phyloP scores from a whole-genome alignment of 1,284 basidiomycete species.

The Tremellales sp. region DNA sequence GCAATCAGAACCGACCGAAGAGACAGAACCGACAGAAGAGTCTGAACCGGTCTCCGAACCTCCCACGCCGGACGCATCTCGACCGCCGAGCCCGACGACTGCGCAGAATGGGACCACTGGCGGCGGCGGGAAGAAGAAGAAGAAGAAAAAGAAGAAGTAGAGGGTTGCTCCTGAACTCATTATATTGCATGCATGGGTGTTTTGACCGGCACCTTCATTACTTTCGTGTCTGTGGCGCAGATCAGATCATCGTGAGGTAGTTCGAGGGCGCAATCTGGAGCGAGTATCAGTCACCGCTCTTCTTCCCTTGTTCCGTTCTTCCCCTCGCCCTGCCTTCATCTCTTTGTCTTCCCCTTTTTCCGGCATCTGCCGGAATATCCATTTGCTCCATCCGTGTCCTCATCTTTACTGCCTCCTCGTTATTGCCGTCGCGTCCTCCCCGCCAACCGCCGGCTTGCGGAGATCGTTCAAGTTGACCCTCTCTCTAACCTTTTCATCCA shows the following conservation, averaged over 20 bases:
- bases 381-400: too few relatives aligned
- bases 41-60: slow-evolving; percentile 4
- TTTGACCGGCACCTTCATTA: slow-evolving; percentile 1
- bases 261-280: slow-evolving; percentile 44
- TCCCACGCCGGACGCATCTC: slow-evolving; percentile 10
- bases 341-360: too few relatives aligned
- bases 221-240: neutral
- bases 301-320: too few relatives aligned
- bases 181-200: slow-evolving; percentile 3
- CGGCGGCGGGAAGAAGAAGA: slow-evolving; percentile 39
- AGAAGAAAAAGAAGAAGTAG: slow-evolving; percentile 38
- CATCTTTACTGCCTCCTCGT: too few relatives aligned
- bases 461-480: too few relatives aligned
- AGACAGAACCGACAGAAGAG: too few relatives aligned
- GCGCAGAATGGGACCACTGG: slow-evolving; percentile 1
- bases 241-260: slow-evolving; percentile 37
- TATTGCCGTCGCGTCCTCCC: too few relatives aligned
- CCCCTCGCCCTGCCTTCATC: too few relatives aligned
- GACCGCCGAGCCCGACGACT: slow-evolving; percentile 13
- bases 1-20: too few relatives aligned
- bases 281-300: neutral
- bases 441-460: too few relatives aligned
- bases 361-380: too few relatives aligned
- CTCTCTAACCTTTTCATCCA: too few relatives aligned
- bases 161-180: neutral